Conservation (phyloP, 2,329 filamentous ascomycete genomes). For the Botrytis cinerea region DNA sequence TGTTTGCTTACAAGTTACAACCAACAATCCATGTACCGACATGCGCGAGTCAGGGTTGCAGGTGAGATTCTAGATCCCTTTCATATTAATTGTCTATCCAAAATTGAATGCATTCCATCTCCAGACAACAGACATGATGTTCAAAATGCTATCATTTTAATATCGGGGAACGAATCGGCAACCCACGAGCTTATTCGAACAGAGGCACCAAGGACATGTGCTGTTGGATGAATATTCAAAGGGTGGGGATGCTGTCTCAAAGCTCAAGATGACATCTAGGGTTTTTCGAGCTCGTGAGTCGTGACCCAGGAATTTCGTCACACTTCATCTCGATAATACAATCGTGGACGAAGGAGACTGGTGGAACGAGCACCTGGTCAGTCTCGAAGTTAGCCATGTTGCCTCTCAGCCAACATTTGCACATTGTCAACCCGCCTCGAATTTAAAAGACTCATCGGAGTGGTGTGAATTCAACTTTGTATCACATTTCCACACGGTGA, state of each 20-base stretch:
- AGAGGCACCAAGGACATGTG: neutral
- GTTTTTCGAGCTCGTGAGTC: constrained; percentile 29
- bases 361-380: constrained; percentile 22
- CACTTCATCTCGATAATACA: constrained; percentile 25
- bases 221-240: constrained; percentile 1
- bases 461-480: neutral
- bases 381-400: neutral
- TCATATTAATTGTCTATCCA: constrained; percentile 5
- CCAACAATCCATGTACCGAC: constrained; percentile 29
- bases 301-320: constrained; percentile 21
- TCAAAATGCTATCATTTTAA: neutral
- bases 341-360: constrained; percentile 37
- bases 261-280: constrained; percentile 18
- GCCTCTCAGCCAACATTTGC: neutral
- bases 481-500: constrained; percentile 13
- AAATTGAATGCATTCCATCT: neutral
- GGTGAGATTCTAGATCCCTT: constrained; percentile 16
- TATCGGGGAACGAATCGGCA: neutral
- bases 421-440: neutral
- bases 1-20: constrained; percentile 31
- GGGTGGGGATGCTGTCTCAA: constrained; percentile 25
- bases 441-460: neutral
- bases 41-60: constrained; percentile 30
- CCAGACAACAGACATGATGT: neutral
- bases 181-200: neutral